Evolutionary conservation across 1,284 basidiomycete genomes (phyloP), one percentile per base, ranked within the genome.

Genomic region (Ganoderma meredithae): DNA sequence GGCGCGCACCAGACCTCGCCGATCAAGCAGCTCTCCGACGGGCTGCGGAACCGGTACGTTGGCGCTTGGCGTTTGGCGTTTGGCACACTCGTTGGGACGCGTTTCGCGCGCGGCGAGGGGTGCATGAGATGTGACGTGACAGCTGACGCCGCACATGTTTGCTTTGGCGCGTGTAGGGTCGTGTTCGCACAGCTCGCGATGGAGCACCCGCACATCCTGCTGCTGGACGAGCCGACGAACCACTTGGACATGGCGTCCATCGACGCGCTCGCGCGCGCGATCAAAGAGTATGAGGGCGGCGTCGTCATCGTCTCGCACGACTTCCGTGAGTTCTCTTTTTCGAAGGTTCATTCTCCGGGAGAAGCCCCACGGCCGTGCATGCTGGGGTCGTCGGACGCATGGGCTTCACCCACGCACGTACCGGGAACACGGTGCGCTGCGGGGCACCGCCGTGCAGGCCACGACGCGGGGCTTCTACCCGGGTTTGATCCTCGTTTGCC

Each of bases 221-320:
- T 97, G 43, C 88, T 97, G 66, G 92, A 94, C 78, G 93, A 95
- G 80, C 95, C 95, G 55, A 97, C 95, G 43, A 97, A 97, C 81
- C 95, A 97, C 81, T 87, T 95, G 87, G 95, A 97, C 79, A 97
- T 97, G 96, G 90, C 87, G 69, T 97, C 96, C 27, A 99, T 99
- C 79, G 97, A 99, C 80, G 96, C 98, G 4, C 88, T 99, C 56
- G 97, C 97, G 6, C 80, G 82, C 40, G 97, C 97, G 62, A 99
- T 99, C 86, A 98, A 98, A 83, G 95, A 95, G 79, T 99, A 96
- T 79, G 93, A 95, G 78, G 97, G 98, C 70, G 97, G 97, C 79
- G 98, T 99, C 62, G 97, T 98, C 71, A 97, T 98, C 77, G 96
- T 98, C 72, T 97, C 96, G 59, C 96, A 98, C 85, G 95, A 98